Evolutionary conservation across 2,329 filamentous ascomycete species (phyloP).

Genomic region (Dactylonectria macrodidyma): DNA sequence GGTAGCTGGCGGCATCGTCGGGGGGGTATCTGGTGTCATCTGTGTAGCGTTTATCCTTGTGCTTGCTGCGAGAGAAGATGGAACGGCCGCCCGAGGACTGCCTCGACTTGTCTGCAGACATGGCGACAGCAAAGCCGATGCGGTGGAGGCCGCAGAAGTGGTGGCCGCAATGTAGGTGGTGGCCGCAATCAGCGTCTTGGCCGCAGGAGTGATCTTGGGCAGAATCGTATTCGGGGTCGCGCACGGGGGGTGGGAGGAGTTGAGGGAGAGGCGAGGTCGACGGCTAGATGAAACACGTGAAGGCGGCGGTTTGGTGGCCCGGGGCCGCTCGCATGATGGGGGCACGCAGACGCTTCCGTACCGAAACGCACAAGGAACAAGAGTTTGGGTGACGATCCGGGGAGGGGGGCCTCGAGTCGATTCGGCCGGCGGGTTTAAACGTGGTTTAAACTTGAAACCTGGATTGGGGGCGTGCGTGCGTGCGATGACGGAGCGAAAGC

Average conservation of each 20-base stretch:
- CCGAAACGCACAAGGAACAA: slow-evolving; percentile 23
- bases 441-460: slow-evolving; percentile 41
- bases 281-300: slow-evolving; percentile 20
- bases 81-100: slow-evolving; percentile 83
- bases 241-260: slow-evolving; percentile 31
- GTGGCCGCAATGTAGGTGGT: slow-evolving; percentile 25
- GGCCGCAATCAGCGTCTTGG: not conserved
- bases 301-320: slow-evolving; percentile 53
- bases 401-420: slow-evolving; percentile 34
- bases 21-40: slow-evolving; percentile 72
- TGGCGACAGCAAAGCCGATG: slow-evolving; percentile 50
- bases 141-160: slow-evolving; percentile 41
- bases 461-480: slow-evolving; percentile 26
- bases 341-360: slow-evolving; percentile 26
- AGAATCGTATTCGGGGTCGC: slow-evolving; percentile 38
- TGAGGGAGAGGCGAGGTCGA: slow-evolving; percentile 12
- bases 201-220: slow-evolving; percentile 40
- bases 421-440: slow-evolving; percentile 24
- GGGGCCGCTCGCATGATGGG: slow-evolving; percentile 59
- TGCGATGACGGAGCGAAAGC: slow-evolving; percentile 28
- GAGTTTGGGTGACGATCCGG: slow-evolving; percentile 19
- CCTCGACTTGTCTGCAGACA: slow-evolving; percentile 83
- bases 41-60: slow-evolving; percentile 76
- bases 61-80: slow-evolving; percentile 92
- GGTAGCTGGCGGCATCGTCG: slow-evolving; percentile 74